phyloP scores from a whole-genome alignment of 805 yeast genomes.

The Yarrowia divulgata region DNA sequence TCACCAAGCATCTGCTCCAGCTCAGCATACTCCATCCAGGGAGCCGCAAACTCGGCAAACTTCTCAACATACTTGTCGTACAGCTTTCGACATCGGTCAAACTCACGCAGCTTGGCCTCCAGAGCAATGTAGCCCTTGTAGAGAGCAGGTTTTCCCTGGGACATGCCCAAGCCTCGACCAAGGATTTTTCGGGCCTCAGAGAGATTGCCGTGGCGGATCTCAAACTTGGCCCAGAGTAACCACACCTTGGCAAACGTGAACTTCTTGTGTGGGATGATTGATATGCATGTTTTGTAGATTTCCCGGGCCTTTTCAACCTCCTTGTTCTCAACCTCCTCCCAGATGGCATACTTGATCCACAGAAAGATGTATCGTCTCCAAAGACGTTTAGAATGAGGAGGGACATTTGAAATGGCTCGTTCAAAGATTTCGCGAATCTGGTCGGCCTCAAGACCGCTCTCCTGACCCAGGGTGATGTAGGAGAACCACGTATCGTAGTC shows the following conservation, averaged over 20 bases:
- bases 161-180: conserved; percentile 74
- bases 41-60: conserved; percentile 53
- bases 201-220: conserved; percentile 65
- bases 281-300: conserved; percentile 60
- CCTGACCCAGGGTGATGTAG: conserved; percentile 61
- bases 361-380: conserved; percentile 78
- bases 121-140: conserved; percentile 70
- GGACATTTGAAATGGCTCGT: conserved; percentile 55
- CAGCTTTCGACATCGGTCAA: conserved; percentile 77
- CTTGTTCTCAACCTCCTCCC: conserved; percentile 60
- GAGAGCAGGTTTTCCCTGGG: conserved; percentile 62
- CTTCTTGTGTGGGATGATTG: conserved; percentile 61
- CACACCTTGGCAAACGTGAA: conserved; percentile 79
- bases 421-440: conserved; percentile 54
- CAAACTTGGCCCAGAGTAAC: conserved; percentile 75
- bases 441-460: conserved; percentile 48
- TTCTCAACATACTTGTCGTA: conserved; percentile 70
- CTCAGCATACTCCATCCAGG: conserved; percentile 71
- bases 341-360: conserved; percentile 71
- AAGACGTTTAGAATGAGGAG: conserved; percentile 49
- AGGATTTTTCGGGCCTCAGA: conserved; percentile 67
- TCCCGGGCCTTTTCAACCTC: conserved; percentile 58
- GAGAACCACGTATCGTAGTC: conserved; percentile 89
- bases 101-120: conserved; percentile 74
- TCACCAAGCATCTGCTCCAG: conserved; percentile 77